Evolutionary conservation across 179 eudicot species (phyloP).

Genomic region (Beta corolliflora): DNA sequence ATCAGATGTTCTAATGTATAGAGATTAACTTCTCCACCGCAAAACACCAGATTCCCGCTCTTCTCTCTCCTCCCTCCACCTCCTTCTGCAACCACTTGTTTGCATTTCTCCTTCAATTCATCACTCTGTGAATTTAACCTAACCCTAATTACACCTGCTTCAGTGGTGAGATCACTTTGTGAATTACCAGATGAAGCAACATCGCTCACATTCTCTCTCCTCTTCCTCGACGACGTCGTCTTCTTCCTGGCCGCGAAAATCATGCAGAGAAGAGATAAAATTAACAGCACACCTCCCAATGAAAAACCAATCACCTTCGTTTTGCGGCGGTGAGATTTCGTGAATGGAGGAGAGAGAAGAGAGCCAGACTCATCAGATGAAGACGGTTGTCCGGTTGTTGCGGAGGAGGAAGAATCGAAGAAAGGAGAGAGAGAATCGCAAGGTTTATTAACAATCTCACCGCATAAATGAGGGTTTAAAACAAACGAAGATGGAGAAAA

Average conservation of each 20-base stretch:
- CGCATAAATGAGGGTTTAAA: slow-evolving; percentile 67
- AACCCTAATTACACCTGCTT: slow-evolving; percentile 23
- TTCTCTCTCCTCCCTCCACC: slow-evolving; percentile 31
- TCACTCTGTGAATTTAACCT: slow-evolving; percentile 31
- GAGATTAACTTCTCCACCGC: slow-evolving; percentile 47
- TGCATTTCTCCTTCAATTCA: slow-evolving; percentile 54
- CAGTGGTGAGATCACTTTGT: background rate
- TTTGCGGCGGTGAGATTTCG: slow-evolving; percentile 19
- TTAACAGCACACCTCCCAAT: background rate
- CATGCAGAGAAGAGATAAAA: slow-evolving; percentile 23
- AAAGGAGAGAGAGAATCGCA: slow-evolving; percentile 62
- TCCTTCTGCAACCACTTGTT: slow-evolving; percentile 19
- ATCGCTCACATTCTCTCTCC: background rate
- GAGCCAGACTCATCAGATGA: background rate
- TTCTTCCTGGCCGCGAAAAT: slow-evolving; percentile 13
- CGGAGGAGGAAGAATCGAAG: slow-evolving; percentile 40
- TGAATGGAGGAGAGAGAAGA: slow-evolving; percentile 11
- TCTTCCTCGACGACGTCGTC: background rate
- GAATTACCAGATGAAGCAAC: background rate
- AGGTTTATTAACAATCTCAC: slow-evolving; percentile 47
- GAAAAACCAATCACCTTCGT: slow-evolving; percentile 19
- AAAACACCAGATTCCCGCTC: slow-evolving; percentile 62
- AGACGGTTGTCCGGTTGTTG: slow-evolving; percentile 19
- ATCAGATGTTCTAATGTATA: slow-evolving; percentile 73
- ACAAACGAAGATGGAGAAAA: slow-evolving; percentile 50